Conservation (phyloP, 2,329 filamentous ascomycete genomes). For the Aspergillus ochraceoroseus region DNA sequence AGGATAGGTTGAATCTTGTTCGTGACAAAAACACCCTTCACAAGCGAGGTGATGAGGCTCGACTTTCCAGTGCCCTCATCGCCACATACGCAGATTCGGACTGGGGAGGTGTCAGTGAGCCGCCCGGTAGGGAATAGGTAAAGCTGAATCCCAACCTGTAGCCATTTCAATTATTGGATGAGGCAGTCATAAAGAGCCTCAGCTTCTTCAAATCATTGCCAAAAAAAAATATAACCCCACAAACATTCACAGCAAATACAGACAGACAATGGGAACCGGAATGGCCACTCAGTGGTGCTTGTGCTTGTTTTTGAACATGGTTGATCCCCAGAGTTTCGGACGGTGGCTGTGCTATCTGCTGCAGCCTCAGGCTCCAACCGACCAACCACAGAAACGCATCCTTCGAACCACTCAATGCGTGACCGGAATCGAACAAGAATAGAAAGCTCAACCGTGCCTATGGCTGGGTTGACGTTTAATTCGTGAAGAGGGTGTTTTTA, state of each 20-base stretch:
- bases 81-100: constrained; percentile 92
- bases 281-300: background rate
- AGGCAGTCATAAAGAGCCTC: constrained; percentile 4
- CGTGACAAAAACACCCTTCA: constrained; percentile 94
- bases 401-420: background rate
- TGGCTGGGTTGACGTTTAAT: background rate
- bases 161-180: constrained; percentile 19
- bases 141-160: constrained; percentile 21
- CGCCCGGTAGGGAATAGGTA: background rate
- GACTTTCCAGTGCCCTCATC: constrained; percentile 95
- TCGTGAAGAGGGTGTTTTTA: background rate
- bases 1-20: constrained; percentile 93
- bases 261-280: background rate
- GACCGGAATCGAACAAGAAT: constrained; percentile 1
- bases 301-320: constrained; percentile 2
- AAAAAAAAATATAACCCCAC: background rate
- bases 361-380: constrained; percentile 18
- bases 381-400: background rate
- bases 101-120: constrained; percentile 39
- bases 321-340: constrained; percentile 18
- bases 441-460: no score
- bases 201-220: constrained; percentile 17
- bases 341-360: constrained; percentile 18
- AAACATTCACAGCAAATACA: background rate
- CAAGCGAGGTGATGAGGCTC: constrained; percentile 86